Base-by-base conservation (phyloP, 176 grass and related monocot genomes). In the Musa beccarii region DNA sequence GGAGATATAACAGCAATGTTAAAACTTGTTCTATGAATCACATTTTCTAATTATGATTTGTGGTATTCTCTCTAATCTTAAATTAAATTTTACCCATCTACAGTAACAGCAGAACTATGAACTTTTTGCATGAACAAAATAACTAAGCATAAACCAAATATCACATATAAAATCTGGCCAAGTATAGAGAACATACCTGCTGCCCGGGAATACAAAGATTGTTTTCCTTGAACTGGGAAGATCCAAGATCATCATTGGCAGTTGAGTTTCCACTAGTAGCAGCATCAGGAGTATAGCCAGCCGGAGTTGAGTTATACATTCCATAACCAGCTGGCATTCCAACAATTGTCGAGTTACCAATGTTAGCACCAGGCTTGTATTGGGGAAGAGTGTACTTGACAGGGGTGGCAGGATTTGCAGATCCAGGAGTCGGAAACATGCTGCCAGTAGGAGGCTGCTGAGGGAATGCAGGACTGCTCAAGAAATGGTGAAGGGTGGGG, bases 281-380 rank as follows among this genome's bases (percentile, higher is more conserved):
- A 11, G 82, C 25, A 67, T 76, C 82, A 87, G 77, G 79, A 68
- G 82, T 76, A 76, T 89, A 96, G 69, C 87, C 79, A 34, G 85
- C 73, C 79, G 84, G 76, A 80, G 51, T 87, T 52, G 90, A 85
- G 70, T 79, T 89, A 83, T 92, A 92, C 50, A 79, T 68, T 86
- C 85, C 77, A 79, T 96, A 89, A 52, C 73, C 79, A 83, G 78
- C 81, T 24, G 85, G 79, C 55, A 73, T 63, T 82, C 87, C 85
- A 83, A 71, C 73, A 84, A 85, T 78, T 56, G 80, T 75, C 74
- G 86, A 87, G 70, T 68, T 85, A 75, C 84, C 87, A 67, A 55
- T 82, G 75, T 96, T 91, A 69, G 81, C 63, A 79, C 83, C 87
- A 84, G 87, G 78, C 76, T 96, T 96, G 83, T 89, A 96, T 76